phyloP scores from a whole-genome alignment of 331 rosid genomes.

The Dryas integrifolia region DNA sequence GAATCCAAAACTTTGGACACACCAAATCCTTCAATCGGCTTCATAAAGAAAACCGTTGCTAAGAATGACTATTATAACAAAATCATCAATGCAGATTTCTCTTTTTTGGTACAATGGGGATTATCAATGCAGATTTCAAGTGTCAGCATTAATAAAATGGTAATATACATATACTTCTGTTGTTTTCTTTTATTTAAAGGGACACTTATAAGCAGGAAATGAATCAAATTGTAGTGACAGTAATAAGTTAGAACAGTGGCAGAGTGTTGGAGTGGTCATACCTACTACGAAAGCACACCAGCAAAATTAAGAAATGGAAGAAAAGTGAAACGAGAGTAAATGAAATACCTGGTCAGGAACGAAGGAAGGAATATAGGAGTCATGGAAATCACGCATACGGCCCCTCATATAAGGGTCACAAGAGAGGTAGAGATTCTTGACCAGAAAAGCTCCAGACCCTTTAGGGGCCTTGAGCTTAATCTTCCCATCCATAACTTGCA shows the following conservation, averaged over 20 bases:
- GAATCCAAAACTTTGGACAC: constrained; percentile 47
- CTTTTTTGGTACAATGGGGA: too few species aligned
- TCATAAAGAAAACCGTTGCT: constrained; percentile 21
- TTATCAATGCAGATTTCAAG: background rate
- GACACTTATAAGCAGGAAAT: too few species aligned
- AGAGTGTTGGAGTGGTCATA: too few species aligned
- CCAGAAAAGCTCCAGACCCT: constrained; percentile 47
- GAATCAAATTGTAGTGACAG: too few species aligned
- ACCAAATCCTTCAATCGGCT: constrained; percentile 63
- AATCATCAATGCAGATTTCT: background rate
- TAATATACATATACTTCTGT: too few species aligned
- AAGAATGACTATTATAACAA: background rate
- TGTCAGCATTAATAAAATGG: background rate
- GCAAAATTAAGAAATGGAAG: background rate
- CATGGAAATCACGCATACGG: constrained; percentile 81
- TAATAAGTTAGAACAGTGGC: too few species aligned
- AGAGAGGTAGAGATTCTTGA: constrained; percentile 81
- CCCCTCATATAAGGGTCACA: constrained; percentile 93
- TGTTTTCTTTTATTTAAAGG: too few species aligned
- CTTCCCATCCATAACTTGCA: constrained; percentile 44
- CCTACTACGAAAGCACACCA: too few species aligned
- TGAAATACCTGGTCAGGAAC: constrained; percentile 56
- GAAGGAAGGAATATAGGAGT: constrained; percentile 67
- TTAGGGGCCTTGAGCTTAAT: constrained; percentile 37
- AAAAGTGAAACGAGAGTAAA: background rate